Base-by-base conservation (phyloP, 441 rosid genomes). In the Manihot esculenta region DNA sequence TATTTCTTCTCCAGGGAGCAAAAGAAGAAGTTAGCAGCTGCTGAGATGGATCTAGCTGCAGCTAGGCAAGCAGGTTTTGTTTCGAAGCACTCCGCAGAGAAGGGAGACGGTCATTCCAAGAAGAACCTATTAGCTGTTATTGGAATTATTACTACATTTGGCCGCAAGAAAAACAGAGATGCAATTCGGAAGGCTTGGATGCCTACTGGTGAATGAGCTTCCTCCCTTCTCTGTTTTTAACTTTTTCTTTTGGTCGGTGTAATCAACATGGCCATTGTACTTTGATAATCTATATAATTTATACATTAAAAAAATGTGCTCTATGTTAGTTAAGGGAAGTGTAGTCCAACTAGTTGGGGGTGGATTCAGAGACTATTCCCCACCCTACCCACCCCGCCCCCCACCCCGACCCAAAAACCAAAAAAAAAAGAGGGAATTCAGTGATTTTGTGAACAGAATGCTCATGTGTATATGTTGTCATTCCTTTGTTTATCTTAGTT, bases 101-200 rank as follows among this genome's bases (percentile, higher is more conserved):
- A 75, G 42, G 71, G 79, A 44, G 86, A 65, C 18, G 71, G 56
- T 26, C 72, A 66, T 61, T 67, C 82, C 1, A 82, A 84, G 85
- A 88, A 81, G 74, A 85, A 79, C 72, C 89, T 86, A 2, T 74
- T 90, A 18, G 89, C 89, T 64, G 97, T 90, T 4, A 82, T 90
- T 10, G 98, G 98, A 61, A 80, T 94, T 62, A 68, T 88, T 71
- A 91, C 97, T 5, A 80, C 62, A 53, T 91, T 89, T 74, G 97
- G 90, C 58, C 87, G 86, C 64, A 85, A 80, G 80, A 88, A 85
- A 80, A 94, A 88, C 62, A 84, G 97, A 72, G 90, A 91, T 74
- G 96, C 97, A 13, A 83, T 91, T 61, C 88, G 98, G 18, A 89
- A 88, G 84, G 92, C 98, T 57, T 91, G 98, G 98, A 86, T 90